A percentile compares a stretch with the other conserved stretches of the same genome.
Evolutionary conservation across 768 basidiomycete genomes (phyloP).

Genomic region (Pisolithus sp.): DNA sequence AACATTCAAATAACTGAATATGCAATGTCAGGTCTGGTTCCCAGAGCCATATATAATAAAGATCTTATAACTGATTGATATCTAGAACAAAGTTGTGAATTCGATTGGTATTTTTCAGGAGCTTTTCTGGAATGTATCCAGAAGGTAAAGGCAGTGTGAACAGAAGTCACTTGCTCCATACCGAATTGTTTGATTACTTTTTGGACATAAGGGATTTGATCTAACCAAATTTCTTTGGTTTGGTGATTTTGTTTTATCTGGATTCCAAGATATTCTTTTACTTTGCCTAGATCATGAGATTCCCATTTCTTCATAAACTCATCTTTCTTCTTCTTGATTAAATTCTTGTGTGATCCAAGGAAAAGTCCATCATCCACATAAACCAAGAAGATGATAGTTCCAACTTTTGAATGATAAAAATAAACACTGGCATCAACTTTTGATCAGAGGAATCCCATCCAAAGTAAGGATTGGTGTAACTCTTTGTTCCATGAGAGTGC

Average conservation of each 20-base stretch:
- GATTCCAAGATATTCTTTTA: neutral
- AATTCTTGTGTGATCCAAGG: neutral
- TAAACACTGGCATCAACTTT: neutral
- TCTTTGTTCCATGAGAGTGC: neutral
- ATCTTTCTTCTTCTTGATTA: neutral
- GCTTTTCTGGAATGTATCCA: neutral
- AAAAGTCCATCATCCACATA: constrained; percentile 1
- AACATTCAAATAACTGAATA: constrained; percentile 19
- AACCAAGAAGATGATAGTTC: neutral
- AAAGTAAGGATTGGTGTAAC: neutral
- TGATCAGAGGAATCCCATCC: neutral
- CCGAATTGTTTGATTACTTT: constrained; percentile 3
- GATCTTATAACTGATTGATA: constrained; percentile 19
- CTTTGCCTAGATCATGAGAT: neutral
- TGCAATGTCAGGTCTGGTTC: constrained; percentile 26
- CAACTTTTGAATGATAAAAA: neutral
- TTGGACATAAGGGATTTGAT: constrained; percentile 10
- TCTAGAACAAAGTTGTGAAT: no score
- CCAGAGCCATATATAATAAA: constrained; percentile 23
- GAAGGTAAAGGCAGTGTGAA: constrained; percentile 5
- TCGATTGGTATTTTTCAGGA: neutral
- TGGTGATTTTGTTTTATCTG: neutral
- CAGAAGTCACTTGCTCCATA: constrained; percentile 2
- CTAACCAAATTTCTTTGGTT: neutral
- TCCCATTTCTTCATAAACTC: neutral